These are phyloP conservation scores for Ceratocystis huliohia DNA, from an alignment of 2,329 filamentous ascomycete genomes.

Conservation along the genomic window DNA sequence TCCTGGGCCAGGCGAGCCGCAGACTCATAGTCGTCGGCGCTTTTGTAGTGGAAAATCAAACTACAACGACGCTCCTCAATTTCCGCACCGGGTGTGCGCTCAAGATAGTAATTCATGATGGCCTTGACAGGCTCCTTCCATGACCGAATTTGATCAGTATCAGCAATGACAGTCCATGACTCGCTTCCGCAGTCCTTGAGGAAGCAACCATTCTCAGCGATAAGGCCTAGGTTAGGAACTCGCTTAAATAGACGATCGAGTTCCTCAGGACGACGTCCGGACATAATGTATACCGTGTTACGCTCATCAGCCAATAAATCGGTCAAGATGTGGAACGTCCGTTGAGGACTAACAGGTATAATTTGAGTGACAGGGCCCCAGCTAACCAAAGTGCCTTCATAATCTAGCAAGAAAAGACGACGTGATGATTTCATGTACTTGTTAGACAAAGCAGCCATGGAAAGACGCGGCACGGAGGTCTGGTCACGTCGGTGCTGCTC, in stretches of 20 bases:
- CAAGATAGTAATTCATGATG: slow-evolving; percentile 79
- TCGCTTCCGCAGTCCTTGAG: slow-evolving; percentile 56
- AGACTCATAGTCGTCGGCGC: slow-evolving; percentile 31
- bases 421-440: slow-evolving; percentile 54
- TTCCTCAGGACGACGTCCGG: slow-evolving; percentile 72
- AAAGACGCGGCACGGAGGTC: slow-evolving; percentile 74
- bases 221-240: slow-evolving; percentile 72
- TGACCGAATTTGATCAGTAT: slow-evolving; percentile 52
- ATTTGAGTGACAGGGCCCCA: slow-evolving; percentile 77
- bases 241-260: slow-evolving; percentile 75
- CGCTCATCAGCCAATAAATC: slow-evolving; percentile 67
- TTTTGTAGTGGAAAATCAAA: slow-evolving; percentile 33
- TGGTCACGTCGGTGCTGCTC: slow-evolving; percentile 78
- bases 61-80: slow-evolving; percentile 89
- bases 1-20: slow-evolving; percentile 74
- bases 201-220: slow-evolving; percentile 92
- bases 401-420: slow-evolving; percentile 80
- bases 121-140: slow-evolving; percentile 78
- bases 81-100: slow-evolving; percentile 75
- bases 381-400: slow-evolving; percentile 81
- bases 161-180: slow-evolving; percentile 66
- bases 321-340: slow-evolving; percentile 69
- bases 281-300: slow-evolving; percentile 92
- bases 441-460: slow-evolving; percentile 48
- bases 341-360: slow-evolving; percentile 70